Evolutionary conservation across 2,329 filamentous ascomycete genomes (phyloP).

Genomic region (Verticillium dahliae): DNA sequence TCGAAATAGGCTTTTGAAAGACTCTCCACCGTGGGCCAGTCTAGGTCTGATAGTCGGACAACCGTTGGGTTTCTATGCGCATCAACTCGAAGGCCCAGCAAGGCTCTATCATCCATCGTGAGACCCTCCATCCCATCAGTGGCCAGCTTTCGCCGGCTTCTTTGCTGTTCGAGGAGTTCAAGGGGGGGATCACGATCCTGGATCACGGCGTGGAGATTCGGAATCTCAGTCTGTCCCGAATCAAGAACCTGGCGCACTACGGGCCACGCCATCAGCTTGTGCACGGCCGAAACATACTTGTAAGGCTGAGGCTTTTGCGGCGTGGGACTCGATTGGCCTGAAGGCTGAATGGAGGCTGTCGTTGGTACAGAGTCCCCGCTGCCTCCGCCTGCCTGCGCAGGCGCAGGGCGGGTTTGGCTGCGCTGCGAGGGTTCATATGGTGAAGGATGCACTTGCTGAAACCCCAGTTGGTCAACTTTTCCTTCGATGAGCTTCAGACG

Average conservation of each 20-base stretch:
- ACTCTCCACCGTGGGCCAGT: constrained; percentile 41
- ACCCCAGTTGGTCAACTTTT: constrained; percentile 42
- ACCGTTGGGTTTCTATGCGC: neutral
- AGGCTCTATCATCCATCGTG: neutral
- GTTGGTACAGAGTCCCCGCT: constrained; percentile 6
- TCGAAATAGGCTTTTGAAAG: constrained; percentile 52
- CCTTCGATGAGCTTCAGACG: constrained; percentile 46
- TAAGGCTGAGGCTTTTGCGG: neutral
- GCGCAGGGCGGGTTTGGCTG: neutral
- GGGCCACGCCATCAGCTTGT: constrained; percentile 10
- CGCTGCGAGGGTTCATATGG: neutral
- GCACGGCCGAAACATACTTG: constrained; percentile 6
- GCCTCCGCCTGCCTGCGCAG: neutral
- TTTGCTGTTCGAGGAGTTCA: constrained; percentile 6
- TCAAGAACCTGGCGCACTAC: constrained; percentile 9
- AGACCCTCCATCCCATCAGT: constrained; percentile 4
- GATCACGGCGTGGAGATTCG: constrained; percentile 3
- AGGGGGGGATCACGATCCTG: constrained; percentile 2
- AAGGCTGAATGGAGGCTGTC: constrained; percentile 11
- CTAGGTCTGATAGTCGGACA: constrained; percentile 20
- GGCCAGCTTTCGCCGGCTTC: constrained; percentile 1
- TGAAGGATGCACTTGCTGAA: constrained; percentile 17
- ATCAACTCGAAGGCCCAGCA: neutral
- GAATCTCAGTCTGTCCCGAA: constrained; percentile 2
- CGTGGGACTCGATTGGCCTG: neutral